Percentiles rank a stretch among this genome's conserved stretches.
Conservation (phyloP, 129 eudicot species). For the Artemisia argyi region DNA sequence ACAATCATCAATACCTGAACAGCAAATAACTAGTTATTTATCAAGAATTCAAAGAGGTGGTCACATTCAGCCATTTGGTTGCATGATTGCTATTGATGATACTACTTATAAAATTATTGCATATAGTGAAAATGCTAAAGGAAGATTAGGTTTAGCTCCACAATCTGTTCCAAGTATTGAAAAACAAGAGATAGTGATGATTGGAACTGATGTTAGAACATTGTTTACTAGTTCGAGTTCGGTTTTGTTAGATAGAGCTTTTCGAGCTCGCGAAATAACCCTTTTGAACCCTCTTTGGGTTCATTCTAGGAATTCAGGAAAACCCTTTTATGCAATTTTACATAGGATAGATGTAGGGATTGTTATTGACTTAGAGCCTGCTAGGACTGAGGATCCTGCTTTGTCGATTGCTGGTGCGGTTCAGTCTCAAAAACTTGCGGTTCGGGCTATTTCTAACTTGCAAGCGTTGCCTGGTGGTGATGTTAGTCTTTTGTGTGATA, state of each 20-base stretch:
- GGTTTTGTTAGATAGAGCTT: conserved; percentile 54
- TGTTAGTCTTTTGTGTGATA: conserved; percentile 70
- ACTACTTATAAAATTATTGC: conserved; percentile 56
- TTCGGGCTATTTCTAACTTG: conserved; percentile 68
- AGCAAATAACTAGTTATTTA: conserved; percentile 72
- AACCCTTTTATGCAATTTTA: conserved; percentile 85
- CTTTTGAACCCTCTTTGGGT: conserved; percentile 75
- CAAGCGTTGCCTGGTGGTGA: conserved; percentile 88
- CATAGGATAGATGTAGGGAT: conserved; percentile 93
- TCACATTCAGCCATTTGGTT: conserved; percentile 83
- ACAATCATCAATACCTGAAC: conserved; percentile 53
- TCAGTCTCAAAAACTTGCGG: conserved; percentile 91
- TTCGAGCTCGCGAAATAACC: conserved; percentile 66
- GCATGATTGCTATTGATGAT: conserved; percentile 72
- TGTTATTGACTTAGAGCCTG: conserved; percentile 93
- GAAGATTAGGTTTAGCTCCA: conserved; percentile 60
- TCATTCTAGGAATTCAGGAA: conserved; percentile 64
- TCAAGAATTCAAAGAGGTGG: conserved; percentile 87
- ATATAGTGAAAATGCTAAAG: conserved; percentile 72
- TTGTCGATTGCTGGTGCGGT: conserved; percentile 84
- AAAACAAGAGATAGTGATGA: conserved; percentile 41
- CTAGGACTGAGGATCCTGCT: conserved; percentile 74
- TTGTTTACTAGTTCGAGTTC: conserved; percentile 65
- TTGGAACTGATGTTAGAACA: conserved; percentile 67
- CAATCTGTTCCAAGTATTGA: conserved; percentile 72